These are phyloP conservation scores for Adansonia digitata DNA, from an alignment of 345 rosid genomes.

Conservation along the genomic window DNA sequence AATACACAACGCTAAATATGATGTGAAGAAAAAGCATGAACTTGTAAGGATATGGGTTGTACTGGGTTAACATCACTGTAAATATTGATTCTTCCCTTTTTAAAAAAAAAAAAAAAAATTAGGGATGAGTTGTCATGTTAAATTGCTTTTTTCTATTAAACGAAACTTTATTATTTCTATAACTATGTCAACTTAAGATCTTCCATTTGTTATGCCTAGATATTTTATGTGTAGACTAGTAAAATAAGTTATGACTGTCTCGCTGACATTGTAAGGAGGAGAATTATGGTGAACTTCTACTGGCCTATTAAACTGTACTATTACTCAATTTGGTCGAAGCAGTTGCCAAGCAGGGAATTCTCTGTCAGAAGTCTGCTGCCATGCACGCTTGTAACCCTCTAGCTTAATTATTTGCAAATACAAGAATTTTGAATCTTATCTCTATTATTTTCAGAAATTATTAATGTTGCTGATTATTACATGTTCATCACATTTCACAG, in stretches of 20 bases:
- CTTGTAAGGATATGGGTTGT: constrained; percentile 44
- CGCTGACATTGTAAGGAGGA: neutral
- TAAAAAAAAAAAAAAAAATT: too few relatives aligned
- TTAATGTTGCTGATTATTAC: too few relatives aligned
- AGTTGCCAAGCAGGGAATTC: neutral
- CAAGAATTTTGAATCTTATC: neutral
- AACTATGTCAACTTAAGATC: neutral
- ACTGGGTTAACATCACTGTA: neutral
- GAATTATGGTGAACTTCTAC: neutral
- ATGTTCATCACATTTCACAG: too few relatives aligned
- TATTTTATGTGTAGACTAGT: neutral
- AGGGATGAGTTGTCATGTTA: neutral
- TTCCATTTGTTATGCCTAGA: neutral
- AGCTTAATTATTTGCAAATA: neutral
- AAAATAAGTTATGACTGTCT: too few relatives aligned
- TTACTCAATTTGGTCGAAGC: neutral
- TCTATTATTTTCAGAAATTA: too few relatives aligned
- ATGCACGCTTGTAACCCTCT: neutral
- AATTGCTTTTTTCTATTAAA: neutral
- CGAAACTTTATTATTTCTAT: neutral
- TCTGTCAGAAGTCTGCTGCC: neutral
- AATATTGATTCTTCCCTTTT: neutral
- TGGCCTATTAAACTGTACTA: neutral
- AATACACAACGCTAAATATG: constrained; percentile 57
- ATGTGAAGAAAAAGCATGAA: constrained; percentile 56